phyloP scores from a whole-genome alignment of 1,139 yeast species.

The Pichia sp. region DNA sequence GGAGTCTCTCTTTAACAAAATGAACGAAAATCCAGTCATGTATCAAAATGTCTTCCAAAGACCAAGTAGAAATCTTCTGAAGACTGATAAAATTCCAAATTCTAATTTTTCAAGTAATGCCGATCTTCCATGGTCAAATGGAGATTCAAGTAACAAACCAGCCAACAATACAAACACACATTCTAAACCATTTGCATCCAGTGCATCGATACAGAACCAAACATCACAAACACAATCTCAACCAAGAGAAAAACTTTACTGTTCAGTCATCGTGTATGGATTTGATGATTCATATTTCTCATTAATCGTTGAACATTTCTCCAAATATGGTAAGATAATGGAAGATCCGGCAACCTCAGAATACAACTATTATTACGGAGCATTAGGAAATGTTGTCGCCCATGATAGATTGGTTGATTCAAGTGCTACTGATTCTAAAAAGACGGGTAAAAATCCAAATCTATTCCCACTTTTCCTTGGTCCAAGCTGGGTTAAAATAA shows the following conservation, averaged over 20 bases:
- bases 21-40: constrained; percentile 42
- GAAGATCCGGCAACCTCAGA: constrained; percentile 54
- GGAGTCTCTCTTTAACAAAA: constrained; percentile 23
- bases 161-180: neutral
- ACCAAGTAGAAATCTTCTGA: constrained; percentile 24
- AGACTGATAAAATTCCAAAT: neutral
- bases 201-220: neutral
- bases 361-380: constrained; percentile 7
- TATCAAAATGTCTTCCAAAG: constrained; percentile 47
- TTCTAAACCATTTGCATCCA: neutral
- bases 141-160: neutral
- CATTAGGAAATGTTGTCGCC: constrained; percentile 9
- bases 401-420: constrained; percentile 8
- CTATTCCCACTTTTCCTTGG: constrained; percentile 75
- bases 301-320: constrained; percentile 69
- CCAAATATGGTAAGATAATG: constrained; percentile 75
- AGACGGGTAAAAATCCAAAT: too few relatives aligned
- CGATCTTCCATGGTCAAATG: constrained; percentile 13
- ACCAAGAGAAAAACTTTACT: constrained; percentile 34
- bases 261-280: constrained; percentile 84
- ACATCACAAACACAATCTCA: too few relatives aligned
- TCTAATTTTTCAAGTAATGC: neutral
- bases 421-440: too few relatives aligned
- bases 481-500: constrained; percentile 82
- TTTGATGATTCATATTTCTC: constrained; percentile 76